These are phyloP conservation scores for Ambispora gerdemannii DNA, from an alignment of 192 early-diverging fungal species.

Conservation along the genomic window DNA sequence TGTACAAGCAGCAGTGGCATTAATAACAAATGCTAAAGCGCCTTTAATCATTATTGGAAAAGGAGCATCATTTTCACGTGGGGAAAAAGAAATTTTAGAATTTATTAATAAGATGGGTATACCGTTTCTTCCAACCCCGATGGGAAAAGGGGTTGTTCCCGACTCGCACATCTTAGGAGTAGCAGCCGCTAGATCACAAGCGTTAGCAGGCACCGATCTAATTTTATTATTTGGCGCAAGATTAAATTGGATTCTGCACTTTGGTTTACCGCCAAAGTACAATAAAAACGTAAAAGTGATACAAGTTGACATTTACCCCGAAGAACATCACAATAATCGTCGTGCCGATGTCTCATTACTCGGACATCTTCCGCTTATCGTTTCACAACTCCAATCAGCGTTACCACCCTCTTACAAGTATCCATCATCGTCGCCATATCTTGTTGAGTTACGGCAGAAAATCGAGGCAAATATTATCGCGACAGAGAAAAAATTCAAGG, in stretches of 20 bases:
- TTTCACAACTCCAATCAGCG: constrained; percentile 46
- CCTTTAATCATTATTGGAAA: constrained; percentile 73
- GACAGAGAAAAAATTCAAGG: constrained; percentile 40
- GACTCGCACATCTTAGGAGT: constrained; percentile 61
- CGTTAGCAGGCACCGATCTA: constrained; percentile 65
- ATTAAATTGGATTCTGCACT: constrained; percentile 77
- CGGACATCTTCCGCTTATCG: constrained; percentile 57
- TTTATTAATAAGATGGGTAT: constrained; percentile 55
- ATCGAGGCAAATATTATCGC: constrained; percentile 45
- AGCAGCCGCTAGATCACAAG: constrained; percentile 61
- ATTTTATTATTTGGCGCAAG: constrained; percentile 63
- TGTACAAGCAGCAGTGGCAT: constrained; percentile 41
- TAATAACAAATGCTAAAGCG: constrained; percentile 46
- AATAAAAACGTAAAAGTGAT: constrained; percentile 56
- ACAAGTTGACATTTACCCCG: constrained; percentile 65
- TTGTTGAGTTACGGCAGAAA: constrained; percentile 35
- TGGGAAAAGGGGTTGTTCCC: constrained; percentile 69
- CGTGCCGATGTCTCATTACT: constrained; percentile 49
- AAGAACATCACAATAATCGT: constrained; percentile 61
- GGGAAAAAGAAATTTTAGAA: constrained; percentile 53
- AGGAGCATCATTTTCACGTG: constrained; percentile 67
- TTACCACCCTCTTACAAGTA: constrained; percentile 1
- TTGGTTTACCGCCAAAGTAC: constrained; percentile 58
- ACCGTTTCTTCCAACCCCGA: constrained; percentile 72
- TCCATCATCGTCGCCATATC: constrained; percentile 20